A percentile compares a stretch with the other conserved stretches of the same genome.
Conservation (phyloP, 768 basidiomycete genomes). For the Lentinula raphanica region DNA sequence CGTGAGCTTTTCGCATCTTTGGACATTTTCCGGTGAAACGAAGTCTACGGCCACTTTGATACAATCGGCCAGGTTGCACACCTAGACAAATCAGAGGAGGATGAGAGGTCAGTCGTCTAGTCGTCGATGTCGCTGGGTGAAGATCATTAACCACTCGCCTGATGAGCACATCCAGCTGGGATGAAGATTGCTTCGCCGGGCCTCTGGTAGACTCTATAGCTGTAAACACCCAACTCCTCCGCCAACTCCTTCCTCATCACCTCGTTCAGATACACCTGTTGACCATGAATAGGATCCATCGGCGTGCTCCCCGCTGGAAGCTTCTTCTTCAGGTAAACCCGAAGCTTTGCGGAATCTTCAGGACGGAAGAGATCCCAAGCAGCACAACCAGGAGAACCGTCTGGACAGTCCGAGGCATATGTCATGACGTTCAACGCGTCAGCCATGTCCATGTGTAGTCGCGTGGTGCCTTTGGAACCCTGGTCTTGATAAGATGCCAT, state of each 20-base stretch:
- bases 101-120: background rate
- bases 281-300: constrained; percentile 84
- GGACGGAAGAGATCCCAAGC: constrained; percentile 90
- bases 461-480: constrained; percentile 79
- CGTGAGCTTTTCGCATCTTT: constrained; percentile 79
- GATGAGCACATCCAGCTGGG: constrained; percentile 89
- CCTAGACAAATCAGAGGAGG: constrained; percentile 51
- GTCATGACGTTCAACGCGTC: constrained; percentile 93
- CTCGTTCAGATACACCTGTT: constrained; percentile 80
- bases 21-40: constrained; percentile 90
- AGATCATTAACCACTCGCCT: constrained; percentile 49
- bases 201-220: constrained; percentile 82
- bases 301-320: constrained; percentile 49
- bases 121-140: background rate
- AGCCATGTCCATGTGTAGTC: constrained; percentile 92
- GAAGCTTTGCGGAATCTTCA: constrained; percentile 73
- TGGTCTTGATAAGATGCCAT: constrained; percentile 62
- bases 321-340: constrained; percentile 65
- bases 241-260: constrained; percentile 61
- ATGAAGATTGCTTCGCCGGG: constrained; percentile 94
- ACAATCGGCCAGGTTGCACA: constrained; percentile 90
- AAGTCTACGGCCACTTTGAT: constrained; percentile 96
- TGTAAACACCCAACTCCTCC: constrained; percentile 63
- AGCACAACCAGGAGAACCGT: constrained; percentile 72
- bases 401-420: constrained; percentile 49